Conservation (phyloP, 179 eudicot species). For the Heliamphora pulchella region DNA sequence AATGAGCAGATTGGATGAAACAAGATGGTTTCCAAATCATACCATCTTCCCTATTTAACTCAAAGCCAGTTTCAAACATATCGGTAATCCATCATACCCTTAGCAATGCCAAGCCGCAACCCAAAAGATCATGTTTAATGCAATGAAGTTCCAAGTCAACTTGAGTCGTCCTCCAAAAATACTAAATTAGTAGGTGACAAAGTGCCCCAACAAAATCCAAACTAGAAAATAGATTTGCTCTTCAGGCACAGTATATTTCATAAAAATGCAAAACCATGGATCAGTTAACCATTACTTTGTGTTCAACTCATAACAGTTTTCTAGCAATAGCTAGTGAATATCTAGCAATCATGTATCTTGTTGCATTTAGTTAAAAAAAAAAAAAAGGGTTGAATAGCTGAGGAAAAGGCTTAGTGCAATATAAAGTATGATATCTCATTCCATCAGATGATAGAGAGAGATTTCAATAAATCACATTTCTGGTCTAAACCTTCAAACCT, state of each 20-base stretch:
- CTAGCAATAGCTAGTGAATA: not conserved
- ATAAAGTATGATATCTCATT: not conserved
- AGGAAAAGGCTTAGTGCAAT: not conserved
- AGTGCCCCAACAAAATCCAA: not conserved
- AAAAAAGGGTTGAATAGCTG: not conserved
- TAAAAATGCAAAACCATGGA: not conserved
- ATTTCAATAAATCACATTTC: not conserved
- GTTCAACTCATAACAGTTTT: not conserved
- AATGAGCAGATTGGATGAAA: constrained; percentile 3
- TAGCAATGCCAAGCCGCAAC: constrained; percentile 5
- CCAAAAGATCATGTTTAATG: not conserved
- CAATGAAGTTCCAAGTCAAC: not conserved
- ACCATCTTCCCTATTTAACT: not conserved
- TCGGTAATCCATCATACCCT: not conserved
- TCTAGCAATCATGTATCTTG: not conserved
- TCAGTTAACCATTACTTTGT: not conserved
- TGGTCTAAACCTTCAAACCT: not conserved
- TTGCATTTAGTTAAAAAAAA: not conserved
- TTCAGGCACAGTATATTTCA: not conserved
- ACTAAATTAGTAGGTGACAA: not conserved
- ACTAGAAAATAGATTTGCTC: not conserved
- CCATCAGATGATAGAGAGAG: not conserved
- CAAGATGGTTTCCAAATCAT: not conserved
- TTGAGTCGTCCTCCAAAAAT: not conserved
- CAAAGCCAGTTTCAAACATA: constrained; percentile 2